A percentile compares a stretch with the other conserved stretches of the same genome.
Evolutionary conservation across 1,284 basidiomycete species (phyloP).

Genomic region (Baeospora myosura): DNA sequence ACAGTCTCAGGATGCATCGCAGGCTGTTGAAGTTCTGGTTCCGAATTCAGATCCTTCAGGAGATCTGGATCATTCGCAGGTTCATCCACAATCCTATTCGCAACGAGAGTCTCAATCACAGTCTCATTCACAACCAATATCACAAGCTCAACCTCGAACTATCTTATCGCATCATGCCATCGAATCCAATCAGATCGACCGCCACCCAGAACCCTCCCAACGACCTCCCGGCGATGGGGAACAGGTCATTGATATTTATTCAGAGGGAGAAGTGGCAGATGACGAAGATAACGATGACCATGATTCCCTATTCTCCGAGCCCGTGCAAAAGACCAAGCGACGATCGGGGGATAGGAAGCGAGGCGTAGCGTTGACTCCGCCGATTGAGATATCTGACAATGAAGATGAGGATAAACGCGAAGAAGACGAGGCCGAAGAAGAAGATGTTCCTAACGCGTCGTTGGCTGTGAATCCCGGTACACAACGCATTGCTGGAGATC

Average conservation of each 20-base stretch:
- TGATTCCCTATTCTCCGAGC: slow-evolving; percentile 11
- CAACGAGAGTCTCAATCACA: slow-evolving; percentile 26
- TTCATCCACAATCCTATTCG: slow-evolving; percentile 14
- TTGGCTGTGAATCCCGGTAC: neutral
- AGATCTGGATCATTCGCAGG: too few species aligned
- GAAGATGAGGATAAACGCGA: neutral
- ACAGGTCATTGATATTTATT: neutral
- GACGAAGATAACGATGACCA: slow-evolving; percentile 7
- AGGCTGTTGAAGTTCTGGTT: too few species aligned
- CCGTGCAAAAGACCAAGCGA: slow-evolving; percentile 1
- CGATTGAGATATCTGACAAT: neutral
- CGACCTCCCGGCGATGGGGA: neutral
- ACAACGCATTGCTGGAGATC: neutral
- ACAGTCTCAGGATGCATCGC: too few species aligned
- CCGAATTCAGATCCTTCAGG: slow-evolving; percentile 48
- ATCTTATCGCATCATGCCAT: neutral
- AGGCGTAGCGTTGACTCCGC: slow-evolving; percentile 1
- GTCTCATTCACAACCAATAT: slow-evolving; percentile 17
- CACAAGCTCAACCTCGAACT: slow-evolving; percentile 16
- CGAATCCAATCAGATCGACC: neutral
- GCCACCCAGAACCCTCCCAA: neutral
- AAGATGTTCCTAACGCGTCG: neutral
- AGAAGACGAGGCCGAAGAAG: neutral
- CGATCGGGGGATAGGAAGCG: neutral
- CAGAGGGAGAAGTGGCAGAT: too few species aligned